These are phyloP conservation scores for Solanum clarkiae DNA, from an alignment of 257 asterid species.

Conservation along the genomic window DNA sequence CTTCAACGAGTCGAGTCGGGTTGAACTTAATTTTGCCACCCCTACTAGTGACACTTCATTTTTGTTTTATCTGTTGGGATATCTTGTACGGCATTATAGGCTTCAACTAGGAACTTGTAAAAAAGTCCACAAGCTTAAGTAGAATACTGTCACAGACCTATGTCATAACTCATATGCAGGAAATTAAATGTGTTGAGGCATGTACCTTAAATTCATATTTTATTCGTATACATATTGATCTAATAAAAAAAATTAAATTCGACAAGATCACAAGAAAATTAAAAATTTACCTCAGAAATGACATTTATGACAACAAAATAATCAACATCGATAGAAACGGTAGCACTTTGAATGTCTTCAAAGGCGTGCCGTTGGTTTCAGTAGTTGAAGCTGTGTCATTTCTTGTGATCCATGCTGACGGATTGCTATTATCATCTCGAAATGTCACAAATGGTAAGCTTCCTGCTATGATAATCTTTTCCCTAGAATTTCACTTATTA, in stretches of 20 bases:
- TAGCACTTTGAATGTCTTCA: constrained; percentile 38
- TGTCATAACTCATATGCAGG: no score
- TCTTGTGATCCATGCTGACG: constrained; percentile 36
- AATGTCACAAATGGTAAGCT: constrained; percentile 32
- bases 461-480: constrained; percentile 32
- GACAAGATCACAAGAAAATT: background rate
- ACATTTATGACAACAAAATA: constrained; percentile 34
- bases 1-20: no score
- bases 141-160: background rate
- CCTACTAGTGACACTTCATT: background rate
- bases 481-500: constrained; percentile 11
- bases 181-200: background rate
- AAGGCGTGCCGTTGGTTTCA: constrained; percentile 26
- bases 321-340: constrained; percentile 37
- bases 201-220: background rate
- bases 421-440: constrained; percentile 21
- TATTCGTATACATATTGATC: background rate
- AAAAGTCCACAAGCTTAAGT: background rate
- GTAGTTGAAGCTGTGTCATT: constrained; percentile 34
- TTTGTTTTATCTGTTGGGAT: background rate
- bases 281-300: constrained; percentile 29
- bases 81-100: background rate
- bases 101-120: background rate
- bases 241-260: background rate
- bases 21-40: no score